Evolutionary conservation across 106 monocot species (phyloP), one percentile per base, ranked within the genome.

Genomic region (Agapanthus africanus): DNA sequence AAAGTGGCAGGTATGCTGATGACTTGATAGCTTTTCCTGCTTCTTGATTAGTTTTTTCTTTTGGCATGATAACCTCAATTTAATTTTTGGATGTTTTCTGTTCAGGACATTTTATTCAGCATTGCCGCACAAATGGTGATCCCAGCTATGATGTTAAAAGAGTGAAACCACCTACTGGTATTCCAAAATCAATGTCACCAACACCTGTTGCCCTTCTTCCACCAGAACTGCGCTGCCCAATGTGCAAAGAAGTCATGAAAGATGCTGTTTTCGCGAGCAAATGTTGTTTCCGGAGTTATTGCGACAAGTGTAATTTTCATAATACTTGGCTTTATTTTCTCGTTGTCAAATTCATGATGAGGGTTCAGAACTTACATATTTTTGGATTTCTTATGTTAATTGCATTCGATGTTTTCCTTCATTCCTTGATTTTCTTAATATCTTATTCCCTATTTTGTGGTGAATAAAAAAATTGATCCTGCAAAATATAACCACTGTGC

Each of bases 161-260:
- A 73, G 76, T 88, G 57, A 90, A 95, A 38, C 88, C 91, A 7
- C 94, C 94, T 50, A 91, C 88, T 69, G 90, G 94, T 11, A 95
- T 95, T 79, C 91, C 90, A 40, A 95, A 83, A 63, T 95, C 91
- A 40, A 91, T 95, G 94, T 51, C 91, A 46, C 85, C 91, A 79
- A 73, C 85, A 41, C 83, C 87, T 61, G 94, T 85, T 80, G 91
- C 90, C 68, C 87, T 90, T 47, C 66, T 95, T 77, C 95, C 95
- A 69, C 85, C 85, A 34, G 88, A 91, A 67, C 47, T 95, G 18
- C 84, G 66, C 7, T 95, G 95, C 68, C 95, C 91, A 41, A 65
- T 95, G 33, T 95, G 95, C 71, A 95, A 88, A 85, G 83, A 91
- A 77, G 90, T 88, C 11, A 95, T 95, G 88, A 95, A 91, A 74